phyloP scores from a whole-genome alignment of 441 rosid genomes.

The Pelargonium cotyledonis region DNA sequence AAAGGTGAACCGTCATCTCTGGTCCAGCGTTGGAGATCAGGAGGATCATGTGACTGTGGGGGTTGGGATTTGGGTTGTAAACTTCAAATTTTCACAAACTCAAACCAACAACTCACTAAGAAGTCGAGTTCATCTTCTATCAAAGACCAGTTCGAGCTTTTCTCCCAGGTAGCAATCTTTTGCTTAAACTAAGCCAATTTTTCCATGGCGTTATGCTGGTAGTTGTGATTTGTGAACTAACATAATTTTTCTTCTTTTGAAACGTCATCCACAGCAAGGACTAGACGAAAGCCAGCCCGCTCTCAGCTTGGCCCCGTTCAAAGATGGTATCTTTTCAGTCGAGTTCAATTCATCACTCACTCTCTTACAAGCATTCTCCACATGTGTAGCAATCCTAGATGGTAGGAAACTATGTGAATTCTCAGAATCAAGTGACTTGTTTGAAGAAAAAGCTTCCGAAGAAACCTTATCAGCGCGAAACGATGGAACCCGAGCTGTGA shows the following conservation, averaged over 20 bases:
- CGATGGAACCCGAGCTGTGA: slow-evolving; percentile 32
- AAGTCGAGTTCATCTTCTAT: slow-evolving; percentile 32
- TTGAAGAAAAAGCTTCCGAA: slow-evolving; percentile 30
- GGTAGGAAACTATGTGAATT: slow-evolving; percentile 34
- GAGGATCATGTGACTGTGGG: slow-evolving; percentile 94
- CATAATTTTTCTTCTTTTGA: slow-evolving; percentile 12
- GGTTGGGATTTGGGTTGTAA: slow-evolving; percentile 96
- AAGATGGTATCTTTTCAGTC: slow-evolving; percentile 69
- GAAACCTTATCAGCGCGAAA: slow-evolving; percentile 30
- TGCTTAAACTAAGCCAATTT: slow-evolving; percentile 4
- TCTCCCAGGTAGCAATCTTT: slow-evolving; percentile 51
- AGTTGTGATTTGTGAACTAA: slow-evolving; percentile 19
- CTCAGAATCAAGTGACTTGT: slow-evolving; percentile 24
- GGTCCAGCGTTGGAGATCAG: slow-evolving; percentile 84
- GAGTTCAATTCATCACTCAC: slow-evolving; percentile 71
- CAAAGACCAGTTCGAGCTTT: slow-evolving; percentile 47
- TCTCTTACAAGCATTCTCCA: slow-evolving; percentile 72
- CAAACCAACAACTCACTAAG: slow-evolving; percentile 27
- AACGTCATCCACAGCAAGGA: slow-evolving; percentile 46
- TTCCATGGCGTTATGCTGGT: not conserved
- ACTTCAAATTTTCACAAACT: slow-evolving; percentile 53
- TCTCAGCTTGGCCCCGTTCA: slow-evolving; percentile 59
- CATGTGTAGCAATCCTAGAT: slow-evolving; percentile 69
- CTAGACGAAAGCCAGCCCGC: slow-evolving; percentile 40
- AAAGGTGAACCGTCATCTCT: slow-evolving; percentile 84